These are phyloP conservation scores for Hibiscus tridactylites DNA, from an alignment of 345 rosid species.

Conservation along the genomic window DNA sequence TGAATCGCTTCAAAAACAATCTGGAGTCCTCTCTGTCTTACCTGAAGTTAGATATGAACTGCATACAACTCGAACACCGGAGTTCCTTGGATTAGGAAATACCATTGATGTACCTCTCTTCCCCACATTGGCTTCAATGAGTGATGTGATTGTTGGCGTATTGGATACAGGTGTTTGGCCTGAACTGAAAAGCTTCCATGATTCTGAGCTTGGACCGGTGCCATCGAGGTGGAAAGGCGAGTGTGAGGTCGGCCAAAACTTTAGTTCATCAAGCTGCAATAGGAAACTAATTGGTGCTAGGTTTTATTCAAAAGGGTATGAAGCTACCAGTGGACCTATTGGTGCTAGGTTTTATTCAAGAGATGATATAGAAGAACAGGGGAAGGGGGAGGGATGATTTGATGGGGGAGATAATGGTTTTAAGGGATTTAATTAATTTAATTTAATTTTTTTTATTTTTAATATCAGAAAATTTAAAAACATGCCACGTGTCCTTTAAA, in stretches of 20 bases:
- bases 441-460: too few relatives aligned
- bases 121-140: constrained; percentile 30
- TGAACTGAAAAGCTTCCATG: constrained; percentile 46
- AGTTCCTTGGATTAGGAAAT: constrained; percentile 47
- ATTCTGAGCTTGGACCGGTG: constrained; percentile 42
- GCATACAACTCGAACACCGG: constrained; percentile 62
- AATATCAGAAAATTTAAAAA: too few relatives aligned
- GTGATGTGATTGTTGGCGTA: constrained; percentile 52
- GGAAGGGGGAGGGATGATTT: too few relatives aligned
- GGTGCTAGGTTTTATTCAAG: constrained; percentile 3
- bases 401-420: too few relatives aligned
- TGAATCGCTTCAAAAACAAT: constrained; percentile 27
- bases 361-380: too few relatives aligned
- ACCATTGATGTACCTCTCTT: constrained; percentile 20
- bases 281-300: constrained; percentile 53
- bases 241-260: constrained; percentile 39
- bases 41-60: constrained; percentile 49
- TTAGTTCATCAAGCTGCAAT: constrained; percentile 42
- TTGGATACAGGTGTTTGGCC: constrained; percentile 71
- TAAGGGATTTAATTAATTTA: too few relatives aligned
- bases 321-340: constrained; percentile 36
- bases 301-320: constrained; percentile 45
- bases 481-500: too few relatives aligned
- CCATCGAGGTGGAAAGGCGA: constrained; percentile 52
- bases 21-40: constrained; percentile 44